Percentiles rank a stretch among this genome's conserved stretches.
phyloP scores from a whole-genome alignment of 768 basidiomycete species.

The Termitomyces sp. region DNA sequence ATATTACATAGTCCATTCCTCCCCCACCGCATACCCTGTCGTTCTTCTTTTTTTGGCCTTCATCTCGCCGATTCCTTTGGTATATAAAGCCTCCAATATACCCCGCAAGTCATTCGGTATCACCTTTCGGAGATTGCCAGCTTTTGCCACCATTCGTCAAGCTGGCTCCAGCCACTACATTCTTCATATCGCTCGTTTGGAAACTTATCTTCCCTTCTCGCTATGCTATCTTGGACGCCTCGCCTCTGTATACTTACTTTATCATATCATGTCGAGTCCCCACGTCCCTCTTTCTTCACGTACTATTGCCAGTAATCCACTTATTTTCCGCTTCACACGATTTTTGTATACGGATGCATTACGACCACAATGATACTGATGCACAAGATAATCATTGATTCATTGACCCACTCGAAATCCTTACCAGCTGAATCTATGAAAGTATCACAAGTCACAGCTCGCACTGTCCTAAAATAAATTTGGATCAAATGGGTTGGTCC shows the following conservation, averaged over 20 bases:
- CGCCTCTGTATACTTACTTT: conserved; percentile 6
- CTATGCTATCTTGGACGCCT: conserved; percentile 10
- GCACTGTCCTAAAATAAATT: not conserved
- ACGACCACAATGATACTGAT: conserved; percentile 18
- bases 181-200: conserved; percentile 6
- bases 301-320: conserved; percentile 12
- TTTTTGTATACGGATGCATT: conserved; percentile 14
- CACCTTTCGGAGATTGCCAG: conserved; percentile 10
- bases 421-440: not conserved
- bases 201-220: conserved; percentile 6
- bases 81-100: conserved; percentile 23
- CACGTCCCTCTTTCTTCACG: conserved; percentile 4
- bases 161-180: not conserved
- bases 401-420: conserved; percentile 4
- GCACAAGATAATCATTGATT: conserved; percentile 13
- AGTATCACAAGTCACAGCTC: not conserved
- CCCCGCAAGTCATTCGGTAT: conserved; percentile 25
- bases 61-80: conserved; percentile 18
- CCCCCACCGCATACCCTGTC: conserved; percentile 6
- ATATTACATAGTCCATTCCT: not conserved
- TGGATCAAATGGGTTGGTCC: not conserved
- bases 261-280: conserved; percentile 6
- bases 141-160: not conserved
- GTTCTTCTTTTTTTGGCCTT: conserved; percentile 16
- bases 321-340: conserved; percentile 12